Evolutionary conservation across 305 asterid species (phyloP).

Genomic region (Plantago lanceolata): DNA sequence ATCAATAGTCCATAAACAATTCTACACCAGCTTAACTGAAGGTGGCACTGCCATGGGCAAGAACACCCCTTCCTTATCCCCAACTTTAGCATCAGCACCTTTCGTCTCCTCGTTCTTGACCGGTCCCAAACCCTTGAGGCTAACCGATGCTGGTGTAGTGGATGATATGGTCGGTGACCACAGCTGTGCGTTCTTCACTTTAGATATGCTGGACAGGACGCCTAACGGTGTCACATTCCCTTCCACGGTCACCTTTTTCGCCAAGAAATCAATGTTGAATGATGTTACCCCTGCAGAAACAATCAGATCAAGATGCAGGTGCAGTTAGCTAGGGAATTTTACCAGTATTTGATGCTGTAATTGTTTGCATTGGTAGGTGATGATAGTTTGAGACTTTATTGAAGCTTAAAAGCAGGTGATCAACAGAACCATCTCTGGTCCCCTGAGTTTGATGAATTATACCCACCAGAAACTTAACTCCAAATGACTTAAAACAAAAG

Average conservation of each 20-base stretch:
- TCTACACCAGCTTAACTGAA: background rate
- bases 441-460: background rate
- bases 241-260: constrained; percentile 72
- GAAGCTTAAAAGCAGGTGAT: background rate
- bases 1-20: background rate
- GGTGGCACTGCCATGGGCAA: constrained; percentile 3
- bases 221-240: constrained; percentile 72
- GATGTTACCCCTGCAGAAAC: constrained; percentile 62
- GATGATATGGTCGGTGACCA: constrained; percentile 50
- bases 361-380: background rate
- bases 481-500: background rate
- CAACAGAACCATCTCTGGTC: background rate
- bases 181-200: constrained; percentile 79
- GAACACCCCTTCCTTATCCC: constrained; percentile 1
- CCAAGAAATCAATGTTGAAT: constrained; percentile 77
- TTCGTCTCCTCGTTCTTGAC: constrained; percentile 22
- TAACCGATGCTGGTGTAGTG: constrained; percentile 20
- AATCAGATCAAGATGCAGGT: background rate
- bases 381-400: background rate
- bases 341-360: background rate
- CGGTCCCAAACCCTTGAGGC: constrained; percentile 15
- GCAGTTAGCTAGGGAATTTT: background rate
- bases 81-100: constrained; percentile 17
- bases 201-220: constrained; percentile 76
- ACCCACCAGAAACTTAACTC: background rate